Evolutionary conservation across 2,329 filamentous ascomycete genomes (phyloP).

Genomic region (Elsinoe fawcettii): DNA sequence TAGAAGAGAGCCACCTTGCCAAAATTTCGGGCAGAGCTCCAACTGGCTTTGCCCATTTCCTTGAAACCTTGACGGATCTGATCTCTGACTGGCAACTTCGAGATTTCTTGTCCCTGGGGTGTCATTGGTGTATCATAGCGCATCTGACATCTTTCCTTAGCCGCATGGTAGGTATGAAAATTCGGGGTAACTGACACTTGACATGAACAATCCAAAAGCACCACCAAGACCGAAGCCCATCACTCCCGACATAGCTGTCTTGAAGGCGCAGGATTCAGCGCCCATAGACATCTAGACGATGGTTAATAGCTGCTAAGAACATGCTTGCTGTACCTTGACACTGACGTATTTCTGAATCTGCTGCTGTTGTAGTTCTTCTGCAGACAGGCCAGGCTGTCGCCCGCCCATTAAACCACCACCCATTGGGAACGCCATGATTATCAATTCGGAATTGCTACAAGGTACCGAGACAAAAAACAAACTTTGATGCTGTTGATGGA

Average conservation of each 20-base stretch:
- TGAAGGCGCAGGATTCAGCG: constrained; percentile 89
- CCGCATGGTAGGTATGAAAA: neutral
- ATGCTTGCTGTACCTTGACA: neutral
- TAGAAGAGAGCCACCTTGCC: constrained; percentile 88
- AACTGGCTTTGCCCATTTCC: constrained; percentile 85
- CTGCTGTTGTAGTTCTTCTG: constrained; percentile 36
- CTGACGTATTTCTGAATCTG: constrained; percentile 42
- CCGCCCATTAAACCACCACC: constrained; percentile 18
- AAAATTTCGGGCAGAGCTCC: constrained; percentile 85
- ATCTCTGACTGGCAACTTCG: constrained; percentile 67
- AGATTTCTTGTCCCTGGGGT: constrained; percentile 43
- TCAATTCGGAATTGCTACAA: neutral
- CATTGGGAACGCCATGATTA: constrained; percentile 24
- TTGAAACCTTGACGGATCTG: constrained; percentile 82
- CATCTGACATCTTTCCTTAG: constrained; percentile 55
- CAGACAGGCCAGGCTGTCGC: constrained; percentile 21
- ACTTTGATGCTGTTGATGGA: neutral
- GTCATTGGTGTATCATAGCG: constrained; percentile 65
- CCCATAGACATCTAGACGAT: constrained; percentile 73
- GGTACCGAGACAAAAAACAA: too few relatives aligned
- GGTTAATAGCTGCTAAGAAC: neutral
- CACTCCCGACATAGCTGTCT: constrained; percentile 79
- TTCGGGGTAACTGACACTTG: constrained; percentile 57
- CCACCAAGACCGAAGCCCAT: constrained; percentile 94
- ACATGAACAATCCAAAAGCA: constrained; percentile 96